Evolutionary conservation across 306 rosid genomes (phyloP).

Genomic region (Coriaria nepalensis): DNA sequence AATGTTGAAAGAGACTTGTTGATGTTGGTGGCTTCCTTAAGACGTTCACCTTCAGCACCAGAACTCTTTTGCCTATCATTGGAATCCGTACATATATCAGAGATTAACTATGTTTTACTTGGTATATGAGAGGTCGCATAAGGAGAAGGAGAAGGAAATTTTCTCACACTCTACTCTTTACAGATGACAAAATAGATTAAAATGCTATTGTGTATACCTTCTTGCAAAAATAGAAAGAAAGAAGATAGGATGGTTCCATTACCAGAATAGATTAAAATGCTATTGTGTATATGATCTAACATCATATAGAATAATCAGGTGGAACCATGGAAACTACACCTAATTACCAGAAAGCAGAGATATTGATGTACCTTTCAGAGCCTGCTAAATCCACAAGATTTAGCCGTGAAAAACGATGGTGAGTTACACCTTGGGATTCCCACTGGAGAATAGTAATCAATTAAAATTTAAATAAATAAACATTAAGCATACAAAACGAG

Average conservation of each 20-base stretch:
- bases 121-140: not conserved
- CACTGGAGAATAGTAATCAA: slow-evolving; percentile 42
- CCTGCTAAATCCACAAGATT: slow-evolving; percentile 99
- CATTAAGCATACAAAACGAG: slow-evolving; percentile 13
- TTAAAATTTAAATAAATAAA: slow-evolving; percentile 5
- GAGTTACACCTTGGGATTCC: slow-evolving; percentile 95
- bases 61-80: slow-evolving; percentile 90
- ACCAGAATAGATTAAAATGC: too few species aligned
- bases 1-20: slow-evolving; percentile 96
- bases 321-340: too few species aligned
- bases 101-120: not conserved
- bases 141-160: not conserved
- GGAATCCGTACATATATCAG: slow-evolving; percentile 8
- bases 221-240: too few species aligned
- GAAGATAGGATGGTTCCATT: too few species aligned
- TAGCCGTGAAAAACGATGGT: slow-evolving; percentile 86
- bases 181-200: too few species aligned
- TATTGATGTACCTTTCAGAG: slow-evolving; percentile 65
- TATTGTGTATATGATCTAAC: too few species aligned
- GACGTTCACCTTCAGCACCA: slow-evolving; percentile 99
- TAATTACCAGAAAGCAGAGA: too few species aligned
- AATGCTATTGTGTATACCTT: too few species aligned
- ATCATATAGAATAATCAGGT: too few species aligned
- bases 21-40: slow-evolving; percentile 95
- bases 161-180: too few species aligned